Evolutionary conservation across 441 rosid genomes (phyloP).

Genomic region (Mallotus japonicus): DNA sequence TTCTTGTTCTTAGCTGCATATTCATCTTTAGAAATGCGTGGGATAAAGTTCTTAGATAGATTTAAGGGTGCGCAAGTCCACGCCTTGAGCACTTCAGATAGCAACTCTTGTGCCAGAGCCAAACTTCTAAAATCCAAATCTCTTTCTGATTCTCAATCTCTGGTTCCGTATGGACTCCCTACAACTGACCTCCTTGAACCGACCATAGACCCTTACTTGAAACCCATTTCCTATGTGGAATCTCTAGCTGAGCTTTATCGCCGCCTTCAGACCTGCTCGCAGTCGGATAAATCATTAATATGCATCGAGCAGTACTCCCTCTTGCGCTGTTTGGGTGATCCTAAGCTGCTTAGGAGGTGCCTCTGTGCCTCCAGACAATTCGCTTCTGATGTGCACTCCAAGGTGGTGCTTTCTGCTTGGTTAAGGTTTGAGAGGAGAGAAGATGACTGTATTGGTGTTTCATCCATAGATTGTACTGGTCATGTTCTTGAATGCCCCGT

Average conservation of each 20-base stretch:
- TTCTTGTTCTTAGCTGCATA: neutral
- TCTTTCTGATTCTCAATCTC: constrained; percentile 40
- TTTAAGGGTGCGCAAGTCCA: constrained; percentile 74
- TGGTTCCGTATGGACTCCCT: constrained; percentile 82
- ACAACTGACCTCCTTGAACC: constrained; percentile 70
- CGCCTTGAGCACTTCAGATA: constrained; percentile 52
- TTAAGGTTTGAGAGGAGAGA: constrained; percentile 89
- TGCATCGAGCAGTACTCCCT: constrained; percentile 69
- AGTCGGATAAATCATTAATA: constrained; percentile 49
- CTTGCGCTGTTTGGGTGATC: constrained; percentile 63
- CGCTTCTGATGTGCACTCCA: constrained; percentile 69
- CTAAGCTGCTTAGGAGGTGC: constrained; percentile 74
- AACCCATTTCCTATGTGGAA: constrained; percentile 54
- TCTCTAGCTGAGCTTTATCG: constrained; percentile 63
- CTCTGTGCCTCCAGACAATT: constrained; percentile 68
- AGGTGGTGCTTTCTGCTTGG: constrained; percentile 84
- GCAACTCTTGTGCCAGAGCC: constrained; percentile 11
- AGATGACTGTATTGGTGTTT: constrained; percentile 72
- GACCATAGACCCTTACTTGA: constrained; percentile 61
- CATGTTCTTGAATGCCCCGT: constrained; percentile 75
- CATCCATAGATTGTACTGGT: constrained; percentile 77
- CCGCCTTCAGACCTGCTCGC: constrained; percentile 48
- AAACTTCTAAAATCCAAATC: constrained; percentile 39
- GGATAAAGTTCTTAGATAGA: constrained; percentile 60
- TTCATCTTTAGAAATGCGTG: constrained; percentile 40